Percentiles rank a stretch among this genome's conserved stretches.
phyloP scores from a whole-genome alignment of 345 rosid genomes.

The Gossypium australe region DNA sequence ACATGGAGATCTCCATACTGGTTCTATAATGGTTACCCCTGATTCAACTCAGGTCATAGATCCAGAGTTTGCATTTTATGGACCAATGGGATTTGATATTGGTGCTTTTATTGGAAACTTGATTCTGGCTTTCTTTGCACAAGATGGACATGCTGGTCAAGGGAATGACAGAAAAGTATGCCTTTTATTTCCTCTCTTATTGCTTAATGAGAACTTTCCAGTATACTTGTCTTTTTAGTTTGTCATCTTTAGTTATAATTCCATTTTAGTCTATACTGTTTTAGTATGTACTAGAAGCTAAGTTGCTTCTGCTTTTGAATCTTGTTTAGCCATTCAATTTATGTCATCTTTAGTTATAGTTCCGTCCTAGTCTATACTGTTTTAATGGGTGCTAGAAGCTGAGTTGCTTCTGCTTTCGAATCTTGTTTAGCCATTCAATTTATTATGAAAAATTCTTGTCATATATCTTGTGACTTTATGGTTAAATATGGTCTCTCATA shows the following conservation, averaged over 20 bases:
- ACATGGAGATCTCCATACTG: conserved; percentile 96
- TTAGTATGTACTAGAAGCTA: not conserved
- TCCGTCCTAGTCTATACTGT: not conserved
- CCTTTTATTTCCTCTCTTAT: not conserved
- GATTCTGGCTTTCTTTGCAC: conserved; percentile 82
- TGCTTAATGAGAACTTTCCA: not conserved
- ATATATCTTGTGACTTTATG: not conserved
- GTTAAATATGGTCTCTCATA: not conserved
- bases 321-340: not conserved
- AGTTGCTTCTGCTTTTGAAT: not conserved
- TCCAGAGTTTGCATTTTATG: conserved; percentile 86
- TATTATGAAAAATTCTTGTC: not conserved
- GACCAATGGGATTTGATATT: conserved; percentile 92
- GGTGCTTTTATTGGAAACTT: conserved; percentile 92
- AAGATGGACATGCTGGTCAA: conserved; percentile 74
- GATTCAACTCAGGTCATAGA: conserved; percentile 84
- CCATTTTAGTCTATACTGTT: conserved; percentile 1
- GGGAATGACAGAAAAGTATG: conserved; percentile 68
- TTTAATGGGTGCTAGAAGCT: not conserved
- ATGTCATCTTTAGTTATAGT: not conserved
- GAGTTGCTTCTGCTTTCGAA: not conserved
- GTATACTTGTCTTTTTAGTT: not conserved
- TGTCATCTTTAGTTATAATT: not conserved
- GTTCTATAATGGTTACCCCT: conserved; percentile 84
- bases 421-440: not conserved